These are phyloP conservation scores for Malassezia pachydermatis DNA, from an alignment of 1,284 basidiomycete species.

Conservation along the genomic window DNA sequence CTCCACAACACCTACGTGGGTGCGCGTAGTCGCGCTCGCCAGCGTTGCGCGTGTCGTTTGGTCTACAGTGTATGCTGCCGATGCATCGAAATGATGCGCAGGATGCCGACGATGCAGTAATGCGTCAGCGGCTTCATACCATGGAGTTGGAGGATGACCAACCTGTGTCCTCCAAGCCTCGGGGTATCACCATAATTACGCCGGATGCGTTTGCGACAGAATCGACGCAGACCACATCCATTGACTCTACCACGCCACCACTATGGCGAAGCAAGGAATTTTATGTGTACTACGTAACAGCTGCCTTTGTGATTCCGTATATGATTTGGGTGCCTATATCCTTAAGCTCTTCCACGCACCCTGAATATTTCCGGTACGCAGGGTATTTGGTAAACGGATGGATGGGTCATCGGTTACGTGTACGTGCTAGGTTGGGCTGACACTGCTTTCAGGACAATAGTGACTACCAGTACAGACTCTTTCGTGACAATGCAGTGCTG, in stretches of 20 bases:
- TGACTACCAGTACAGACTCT: conserved; percentile 50
- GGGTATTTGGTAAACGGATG: conserved; percentile 56
- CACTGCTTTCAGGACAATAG: conserved; percentile 45
- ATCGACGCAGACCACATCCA: background rate
- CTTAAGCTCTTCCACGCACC: conserved; percentile 61
- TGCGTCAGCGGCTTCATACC: background rate
- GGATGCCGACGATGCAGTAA: background rate
- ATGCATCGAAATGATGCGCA: conserved; percentile 1
- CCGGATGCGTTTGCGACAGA: conserved; percentile 13
- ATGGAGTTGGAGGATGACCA: background rate
- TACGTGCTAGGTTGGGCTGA: conserved; percentile 40
- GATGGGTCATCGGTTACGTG: conserved; percentile 51
- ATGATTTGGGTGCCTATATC: conserved; percentile 71
- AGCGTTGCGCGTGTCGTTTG: too few species aligned
- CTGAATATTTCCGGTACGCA: conserved; percentile 62
- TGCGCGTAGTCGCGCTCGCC: too few species aligned
- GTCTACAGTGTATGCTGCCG: conserved; percentile 14
- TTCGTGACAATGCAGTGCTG: conserved; percentile 45
- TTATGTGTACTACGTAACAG: conserved; percentile 62
- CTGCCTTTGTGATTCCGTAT: conserved; percentile 59
- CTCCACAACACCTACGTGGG: background rate
- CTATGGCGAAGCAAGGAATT: conserved; percentile 79
- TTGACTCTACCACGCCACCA: conserved; percentile 19
- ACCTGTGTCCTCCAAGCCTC: background rate
- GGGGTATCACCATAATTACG: conserved; percentile 11